phyloP scores from a whole-genome alignment of 345 rosid species.

The Kernera saxatilis region DNA sequence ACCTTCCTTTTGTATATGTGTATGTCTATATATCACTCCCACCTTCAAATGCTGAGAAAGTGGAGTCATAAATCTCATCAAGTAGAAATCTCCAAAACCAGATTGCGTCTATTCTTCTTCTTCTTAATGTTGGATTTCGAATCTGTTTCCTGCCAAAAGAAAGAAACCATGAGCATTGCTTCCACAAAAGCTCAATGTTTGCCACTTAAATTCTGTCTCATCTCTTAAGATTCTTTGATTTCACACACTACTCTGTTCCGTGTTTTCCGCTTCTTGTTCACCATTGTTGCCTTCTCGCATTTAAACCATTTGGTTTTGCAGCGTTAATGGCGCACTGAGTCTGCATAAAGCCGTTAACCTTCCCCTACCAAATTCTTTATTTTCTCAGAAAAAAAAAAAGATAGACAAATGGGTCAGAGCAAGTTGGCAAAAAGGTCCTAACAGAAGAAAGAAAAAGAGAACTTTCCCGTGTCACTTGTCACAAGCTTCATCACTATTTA shows the following conservation, averaged over 20 bases:
- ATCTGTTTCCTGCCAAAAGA: background rate
- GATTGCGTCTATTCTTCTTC: conserved; percentile 17
- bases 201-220: conserved; percentile 49
- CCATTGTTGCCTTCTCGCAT: conserved; percentile 37
- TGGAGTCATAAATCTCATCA: conserved; percentile 39
- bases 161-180: conserved; percentile 24
- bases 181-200: conserved; percentile 49
- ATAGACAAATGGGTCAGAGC: conserved; percentile 28
- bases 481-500: conserved; percentile 42
- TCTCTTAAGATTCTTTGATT: background rate
- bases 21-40: conserved; percentile 41
- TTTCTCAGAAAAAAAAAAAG: background rate
- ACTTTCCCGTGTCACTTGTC: conserved; percentile 45
- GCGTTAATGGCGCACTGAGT: conserved; percentile 38
- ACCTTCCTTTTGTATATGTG: background rate
- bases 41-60: conserved; percentile 50
- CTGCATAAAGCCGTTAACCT: conserved; percentile 31
- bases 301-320: conserved; percentile 7
- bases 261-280: conserved; percentile 18
- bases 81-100: conserved; percentile 32
- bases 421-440: conserved; percentile 33
- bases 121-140: conserved; percentile 17
- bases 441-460: conserved; percentile 28
- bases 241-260: conserved; percentile 18
- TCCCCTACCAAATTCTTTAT: conserved; percentile 16